A percentile compares a stretch with the other conserved stretches of the same genome.
These are phyloP conservation scores for Heterobasidion parviporum DNA, from an alignment of 1,284 basidiomycete species.

Conservation along the genomic window DNA sequence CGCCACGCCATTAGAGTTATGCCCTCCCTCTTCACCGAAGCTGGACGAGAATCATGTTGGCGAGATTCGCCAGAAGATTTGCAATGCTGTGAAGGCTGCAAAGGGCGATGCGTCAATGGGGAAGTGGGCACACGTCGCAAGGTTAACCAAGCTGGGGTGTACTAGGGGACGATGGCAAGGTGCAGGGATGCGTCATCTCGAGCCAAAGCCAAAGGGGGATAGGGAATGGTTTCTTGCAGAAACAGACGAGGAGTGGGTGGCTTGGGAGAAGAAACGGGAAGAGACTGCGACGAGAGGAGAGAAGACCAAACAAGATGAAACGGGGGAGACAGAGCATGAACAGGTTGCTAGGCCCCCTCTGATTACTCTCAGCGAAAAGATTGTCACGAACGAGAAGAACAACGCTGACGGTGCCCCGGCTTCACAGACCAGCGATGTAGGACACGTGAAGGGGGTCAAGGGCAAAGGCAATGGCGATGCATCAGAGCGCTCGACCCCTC, in stretches of 20 bases:
- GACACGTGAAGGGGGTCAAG: not conserved
- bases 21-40: not conserved
- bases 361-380: not conserved
- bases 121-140: slow-evolving; percentile 19
- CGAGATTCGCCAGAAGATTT: slow-evolving; percentile 11
- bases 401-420: not conserved
- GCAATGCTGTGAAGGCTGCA: slow-evolving; percentile 9
- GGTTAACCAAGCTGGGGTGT: slow-evolving; percentile 22
- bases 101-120: slow-evolving; percentile 11
- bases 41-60: not conserved
- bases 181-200: slow-evolving; percentile 4
- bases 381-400: not conserved
- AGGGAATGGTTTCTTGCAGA: slow-evolving; percentile 24
- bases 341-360: not conserved
- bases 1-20: slow-evolving; percentile 15
- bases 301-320: slow-evolving; percentile 1
- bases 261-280: slow-evolving; percentile 21
- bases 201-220: slow-evolving; percentile 5
- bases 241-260: slow-evolving; percentile 23
- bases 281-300: not conserved
- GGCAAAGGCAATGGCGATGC: not conserved
- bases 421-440: not conserved
- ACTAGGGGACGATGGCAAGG: slow-evolving; percentile 17
- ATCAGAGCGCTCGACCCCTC: slow-evolving; percentile 12
- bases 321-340: slow-evolving; percentile 8